Evolutionary conservation across 306 rosid genomes (phyloP).

Genomic region (Astragalus glycyphyllos): DNA sequence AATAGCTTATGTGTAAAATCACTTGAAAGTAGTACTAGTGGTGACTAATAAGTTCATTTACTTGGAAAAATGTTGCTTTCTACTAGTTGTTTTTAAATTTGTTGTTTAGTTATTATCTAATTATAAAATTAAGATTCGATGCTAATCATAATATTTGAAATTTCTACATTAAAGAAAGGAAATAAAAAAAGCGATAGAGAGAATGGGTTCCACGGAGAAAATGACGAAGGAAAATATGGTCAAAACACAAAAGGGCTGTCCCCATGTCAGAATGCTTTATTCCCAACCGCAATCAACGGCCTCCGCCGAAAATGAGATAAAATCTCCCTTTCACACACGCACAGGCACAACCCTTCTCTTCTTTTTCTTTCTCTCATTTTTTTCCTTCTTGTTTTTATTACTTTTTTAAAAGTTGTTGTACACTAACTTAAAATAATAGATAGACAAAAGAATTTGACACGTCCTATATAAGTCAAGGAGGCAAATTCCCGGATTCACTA

Average conservation of each 20-base stretch:
- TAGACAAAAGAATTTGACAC: conserved; percentile 39
- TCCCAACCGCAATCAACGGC: conserved; percentile 99
- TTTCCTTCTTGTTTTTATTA: background rate
- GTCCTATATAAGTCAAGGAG: conserved; percentile 54
- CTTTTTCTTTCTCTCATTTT: background rate
- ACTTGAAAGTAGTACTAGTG: too few species aligned
- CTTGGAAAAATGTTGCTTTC: too few species aligned
- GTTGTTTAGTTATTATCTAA: too few species aligned
- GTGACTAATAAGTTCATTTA: too few species aligned
- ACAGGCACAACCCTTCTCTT: background rate
- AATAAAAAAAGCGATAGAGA: background rate
- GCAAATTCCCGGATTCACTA: conserved; percentile 60
- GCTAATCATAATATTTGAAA: background rate
- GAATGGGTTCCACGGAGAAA: conserved; percentile 6
- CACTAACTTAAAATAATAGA: background rate
- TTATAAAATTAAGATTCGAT: too few species aligned
- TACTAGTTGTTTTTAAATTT: too few species aligned
- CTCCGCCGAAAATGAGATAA: conserved; percentile 58
- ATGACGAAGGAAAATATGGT: conserved; percentile 52
- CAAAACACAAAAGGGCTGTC: conserved; percentile 62
- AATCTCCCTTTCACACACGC: conserved; percentile 16
- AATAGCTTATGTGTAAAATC: too few species aligned
- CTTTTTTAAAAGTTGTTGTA: conserved; percentile 22
- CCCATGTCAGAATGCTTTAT: conserved; percentile 70
- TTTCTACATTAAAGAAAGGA: background rate